Percentiles rank a stretch among this genome's conserved stretches.
Evolutionary conservation across 352 stramenopile species (phyloP).

Genomic region (Phytophthora pluvialis): DNA sequence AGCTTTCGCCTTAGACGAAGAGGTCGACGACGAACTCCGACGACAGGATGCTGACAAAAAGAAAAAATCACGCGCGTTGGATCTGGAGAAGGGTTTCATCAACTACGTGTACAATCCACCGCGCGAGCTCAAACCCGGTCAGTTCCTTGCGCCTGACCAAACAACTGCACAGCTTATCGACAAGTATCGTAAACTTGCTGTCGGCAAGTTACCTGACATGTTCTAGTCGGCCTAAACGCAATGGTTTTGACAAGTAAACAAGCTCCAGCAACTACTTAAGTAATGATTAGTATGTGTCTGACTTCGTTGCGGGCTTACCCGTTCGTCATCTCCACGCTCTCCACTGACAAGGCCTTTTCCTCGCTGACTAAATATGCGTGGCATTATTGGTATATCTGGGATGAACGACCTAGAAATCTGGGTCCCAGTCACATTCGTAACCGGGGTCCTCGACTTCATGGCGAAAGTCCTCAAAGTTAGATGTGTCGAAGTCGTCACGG

Average conservation of each 20-base stretch:
- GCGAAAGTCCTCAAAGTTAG: constrained; percentile 83
- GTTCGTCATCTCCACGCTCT: background rate
- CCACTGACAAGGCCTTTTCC: background rate
- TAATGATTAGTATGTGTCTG: background rate
- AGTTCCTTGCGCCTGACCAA: constrained; percentile 64
- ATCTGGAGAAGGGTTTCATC: constrained; percentile 53
- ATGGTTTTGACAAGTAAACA: background rate
- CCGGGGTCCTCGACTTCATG: constrained; percentile 71
- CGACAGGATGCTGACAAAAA: constrained; percentile 16
- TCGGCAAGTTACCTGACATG: constrained; percentile 58
- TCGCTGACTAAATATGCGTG: constrained; percentile 26
- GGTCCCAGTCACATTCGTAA: constrained; percentile 74
- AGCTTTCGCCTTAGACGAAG: constrained; percentile 25
- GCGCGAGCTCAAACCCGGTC: constrained; percentile 50
- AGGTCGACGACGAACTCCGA: constrained; percentile 21
- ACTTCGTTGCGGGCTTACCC: background rate
- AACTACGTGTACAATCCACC: constrained; percentile 65
- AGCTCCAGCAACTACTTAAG: background rate
- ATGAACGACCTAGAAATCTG: constrained; percentile 59
- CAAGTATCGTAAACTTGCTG: constrained; percentile 84
- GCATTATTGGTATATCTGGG: constrained; percentile 21
- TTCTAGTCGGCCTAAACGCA: constrained; percentile 12
- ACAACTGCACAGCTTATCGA: constrained; percentile 77
- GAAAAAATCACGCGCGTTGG: constrained; percentile 15
- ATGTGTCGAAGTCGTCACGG: constrained; percentile 78